Conservation (phyloP, 2,329 filamentous ascomycete genomes). For the Neoascochyta sp. region DNA sequence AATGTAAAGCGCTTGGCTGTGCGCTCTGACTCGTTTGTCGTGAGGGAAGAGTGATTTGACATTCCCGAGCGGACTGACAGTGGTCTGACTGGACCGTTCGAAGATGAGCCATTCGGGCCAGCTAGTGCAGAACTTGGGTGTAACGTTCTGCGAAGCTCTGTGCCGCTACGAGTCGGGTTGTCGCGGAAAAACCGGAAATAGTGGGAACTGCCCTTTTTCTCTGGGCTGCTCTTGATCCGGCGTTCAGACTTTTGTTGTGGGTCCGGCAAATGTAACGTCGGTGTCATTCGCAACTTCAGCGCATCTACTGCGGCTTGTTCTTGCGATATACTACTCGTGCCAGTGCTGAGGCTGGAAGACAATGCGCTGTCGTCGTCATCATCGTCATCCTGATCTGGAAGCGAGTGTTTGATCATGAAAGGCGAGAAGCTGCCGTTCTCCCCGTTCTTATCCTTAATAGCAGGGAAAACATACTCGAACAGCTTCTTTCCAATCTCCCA, state of each 20-base stretch:
- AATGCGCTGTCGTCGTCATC: slow-evolving; percentile 45
- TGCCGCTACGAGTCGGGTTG: slow-evolving; percentile 24
- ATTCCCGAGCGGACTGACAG: slow-evolving; percentile 26
- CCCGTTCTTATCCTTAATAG: slow-evolving; percentile 55
- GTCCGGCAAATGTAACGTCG: slow-evolving; percentile 64
- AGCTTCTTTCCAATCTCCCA: slow-evolving; percentile 86
- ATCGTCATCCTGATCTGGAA: slow-evolving; percentile 47
- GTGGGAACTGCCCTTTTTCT: slow-evolving; percentile 27
- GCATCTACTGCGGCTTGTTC: slow-evolving; percentile 61
- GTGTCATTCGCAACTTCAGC: slow-evolving; percentile 75
- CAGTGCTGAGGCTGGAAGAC: slow-evolving; percentile 13
- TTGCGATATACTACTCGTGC: slow-evolving; percentile 18
- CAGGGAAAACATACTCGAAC: slow-evolving; percentile 97
- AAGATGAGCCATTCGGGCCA: slow-evolving; percentile 6
- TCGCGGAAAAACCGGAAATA: slow-evolving; percentile 39
- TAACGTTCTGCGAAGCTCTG: slow-evolving; percentile 29
- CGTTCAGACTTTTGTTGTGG: slow-evolving; percentile 35
- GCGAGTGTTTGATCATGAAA: slow-evolving; percentile 55
- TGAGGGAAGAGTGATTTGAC: slow-evolving; percentile 22
- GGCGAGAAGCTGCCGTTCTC: slow-evolving; percentile 59
- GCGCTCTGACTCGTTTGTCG: slow-evolving; percentile 30
- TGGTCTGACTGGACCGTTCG: slow-evolving; percentile 24
- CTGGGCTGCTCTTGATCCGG: slow-evolving; percentile 17
- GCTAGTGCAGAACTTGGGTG: slow-evolving; percentile 27
- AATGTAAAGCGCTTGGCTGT: slow-evolving; percentile 37